Base-by-base conservation (phyloP, 805 yeast genomes). In the Nakazawaea wyomingensis region DNA sequence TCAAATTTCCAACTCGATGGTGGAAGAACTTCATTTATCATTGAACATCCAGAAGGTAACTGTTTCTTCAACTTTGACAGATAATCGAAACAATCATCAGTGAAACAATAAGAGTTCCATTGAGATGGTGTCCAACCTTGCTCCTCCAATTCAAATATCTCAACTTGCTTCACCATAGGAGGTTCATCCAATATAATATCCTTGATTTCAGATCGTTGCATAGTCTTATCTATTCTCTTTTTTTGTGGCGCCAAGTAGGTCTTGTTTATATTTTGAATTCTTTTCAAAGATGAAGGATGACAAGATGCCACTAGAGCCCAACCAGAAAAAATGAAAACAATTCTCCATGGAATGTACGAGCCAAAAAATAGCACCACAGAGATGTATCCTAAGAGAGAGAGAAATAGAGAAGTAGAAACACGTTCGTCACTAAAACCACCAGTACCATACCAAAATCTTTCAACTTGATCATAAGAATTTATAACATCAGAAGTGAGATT, bases 381-480 rank as follows among this genome's bases (percentile, higher is more conserved):
- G 4, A 77, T 69, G 10, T 68, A 47, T 17, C 49, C 39, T 30
- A 71, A 60, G 9, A 69, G 55, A 1, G 65, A 60, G 9, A 74
- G 53, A 49, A 76, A 74, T n/a, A 85, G 54, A 5, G 77, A 65
- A 0, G 93, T 82, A 0, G 93, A 76, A 20, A 68, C 60, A 36
- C 75, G 68, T 51, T 86, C 95, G 56, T 86, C 84, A 49, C 69
- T 71, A 55, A 87, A 87, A 8, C 83, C 83, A 22, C 84, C 84
- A 4, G 82, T 70, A 10, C 81, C 83, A 51, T 68, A 72, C 52
- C 80, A 65, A 43, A 79, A 71, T 28, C 63, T 62, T 45, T 85
- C 88, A 6, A 74, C 59, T 14, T 64, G 59, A 17, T 80, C 80
- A 40, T 77, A 62, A 0, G 69, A 54, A 13, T 66, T 61, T 20